phyloP scores from a whole-genome alignment of 1,139 yeast genomes.

The Sugiyamaella novakii region DNA sequence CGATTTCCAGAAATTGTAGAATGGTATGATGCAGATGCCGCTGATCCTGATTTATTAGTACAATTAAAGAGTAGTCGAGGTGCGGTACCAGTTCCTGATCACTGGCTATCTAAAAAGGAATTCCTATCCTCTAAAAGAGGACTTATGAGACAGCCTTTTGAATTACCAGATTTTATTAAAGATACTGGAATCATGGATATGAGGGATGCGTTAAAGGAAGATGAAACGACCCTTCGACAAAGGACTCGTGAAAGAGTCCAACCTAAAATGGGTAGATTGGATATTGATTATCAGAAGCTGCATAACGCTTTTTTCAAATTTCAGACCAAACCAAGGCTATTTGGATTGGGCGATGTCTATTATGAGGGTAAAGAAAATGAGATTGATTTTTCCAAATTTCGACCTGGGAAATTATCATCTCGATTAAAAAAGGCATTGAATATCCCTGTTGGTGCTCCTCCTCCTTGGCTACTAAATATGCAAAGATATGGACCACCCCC shows the following conservation, averaged over 20 bases:
- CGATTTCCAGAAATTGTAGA: constrained; percentile 74
- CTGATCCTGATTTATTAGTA: constrained; percentile 69
- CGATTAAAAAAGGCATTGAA: constrained; percentile 70
- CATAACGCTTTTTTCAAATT: constrained; percentile 85
- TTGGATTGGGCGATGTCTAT: constrained; percentile 73
- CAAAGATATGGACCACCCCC: constrained; percentile 81
- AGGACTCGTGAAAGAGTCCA: constrained; percentile 82
- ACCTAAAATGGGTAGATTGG: constrained; percentile 85
- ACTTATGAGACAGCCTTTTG: constrained; percentile 70
- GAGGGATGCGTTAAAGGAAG: constrained; percentile 61
- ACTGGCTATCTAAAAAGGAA: constrained; percentile 83
- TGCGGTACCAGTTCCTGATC: constrained; percentile 74
- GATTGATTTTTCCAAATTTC: constrained; percentile 44
- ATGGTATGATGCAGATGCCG: constrained; percentile 85
- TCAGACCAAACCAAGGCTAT: constrained; percentile 72
- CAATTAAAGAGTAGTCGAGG: constrained; percentile 67
- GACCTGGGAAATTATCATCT: constrained; percentile 70
- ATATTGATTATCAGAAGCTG: constrained; percentile 79
- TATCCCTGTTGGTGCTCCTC: constrained; percentile 61
- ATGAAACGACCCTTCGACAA: constrained; percentile 65
- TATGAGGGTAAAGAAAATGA: constrained; percentile 75
- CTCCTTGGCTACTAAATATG: constrained; percentile 85
- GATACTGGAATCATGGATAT: constrained; percentile 88
- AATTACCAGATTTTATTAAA: constrained; percentile 72
- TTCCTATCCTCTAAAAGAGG: constrained; percentile 74